Base-by-base conservation (phyloP, 805 yeast species). In the Saturnispora zaruensis region DNA sequence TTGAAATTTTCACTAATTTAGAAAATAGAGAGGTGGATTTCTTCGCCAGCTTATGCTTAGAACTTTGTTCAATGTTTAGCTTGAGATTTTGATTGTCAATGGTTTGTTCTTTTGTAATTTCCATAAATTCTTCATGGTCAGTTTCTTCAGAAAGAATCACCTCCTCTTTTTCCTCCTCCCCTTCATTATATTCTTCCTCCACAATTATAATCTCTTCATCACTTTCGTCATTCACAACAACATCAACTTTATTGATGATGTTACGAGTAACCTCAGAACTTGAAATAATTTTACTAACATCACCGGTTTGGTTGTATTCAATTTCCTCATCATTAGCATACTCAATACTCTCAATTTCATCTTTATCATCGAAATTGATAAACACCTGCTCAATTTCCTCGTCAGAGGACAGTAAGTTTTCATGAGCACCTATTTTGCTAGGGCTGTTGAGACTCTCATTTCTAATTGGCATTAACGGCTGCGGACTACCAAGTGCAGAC, bases 221-320 rank as follows among this genome's bases (percentile, higher is more conserved):
- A 25, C 47, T 44, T 23, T 56, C 61, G 34, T 60, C 61, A 34
- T 57, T 62, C 1, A 49, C 24, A 49, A 52, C 53, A 16, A 54
- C 52, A 14, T 53, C 57, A 13, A 51, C 18, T 8, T 53, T 51
- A 21, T 44, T 32, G 18, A 36, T 43, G 18, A 11, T 28, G n/a
- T 14, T 28, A 28, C 3, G 5, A 28, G 9, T 28, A 28, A 28
- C 32, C 4, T 28, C 13, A 28, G 3, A 11, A 9, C 5, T 28
- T 11, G 13, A 28, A 28, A 11, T 11, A 14, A 28, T 3, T 9
- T 36, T 16, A 34, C 9, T 9, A 36, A 47, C 2, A 8, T 46
- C 51, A 6, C 41, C 49, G 14, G 24, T 21, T 8, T 43, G 4
- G n/a, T 11, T 33, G 42, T 13, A n/a, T 18, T 46, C 53, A 18